Conservation (phyloP, 2,329 filamentous ascomycete species). For the Fusarium pseudocircinatum region DNA sequence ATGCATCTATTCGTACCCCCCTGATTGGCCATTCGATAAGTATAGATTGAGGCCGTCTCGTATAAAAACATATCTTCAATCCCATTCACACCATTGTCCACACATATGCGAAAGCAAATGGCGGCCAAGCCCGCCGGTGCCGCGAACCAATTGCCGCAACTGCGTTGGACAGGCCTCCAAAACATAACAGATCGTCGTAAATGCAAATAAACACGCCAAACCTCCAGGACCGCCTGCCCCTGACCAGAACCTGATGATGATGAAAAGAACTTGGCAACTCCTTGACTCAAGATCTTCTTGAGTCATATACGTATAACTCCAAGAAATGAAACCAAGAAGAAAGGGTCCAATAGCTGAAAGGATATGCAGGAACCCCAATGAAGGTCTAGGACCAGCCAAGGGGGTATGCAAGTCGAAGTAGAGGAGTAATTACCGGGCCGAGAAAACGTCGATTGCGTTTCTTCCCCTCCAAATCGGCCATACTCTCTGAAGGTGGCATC, state of each 20-base stretch:
- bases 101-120: constrained; percentile 10
- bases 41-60: not conserved
- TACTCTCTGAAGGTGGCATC: not conserved
- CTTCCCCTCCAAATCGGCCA: constrained; percentile 3
- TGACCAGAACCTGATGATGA: constrained; percentile 38
- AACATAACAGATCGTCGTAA: constrained; percentile 20
- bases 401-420: constrained; percentile 14
- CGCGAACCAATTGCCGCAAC: not conserved
- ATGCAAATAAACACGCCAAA: constrained; percentile 38
- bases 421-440: constrained; percentile 24
- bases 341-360: constrained; percentile 17
- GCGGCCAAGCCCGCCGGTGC: not conserved
- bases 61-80: constrained; percentile 1
- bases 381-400: not conserved
- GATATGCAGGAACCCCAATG: not conserved
- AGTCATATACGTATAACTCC: constrained; percentile 42
- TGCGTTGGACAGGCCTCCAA: not conserved
- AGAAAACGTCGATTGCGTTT: constrained; percentile 1
- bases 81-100: not conserved
- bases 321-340: constrained; percentile 34
- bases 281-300: constrained; percentile 35
- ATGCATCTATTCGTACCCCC: constrained; percentile 31
- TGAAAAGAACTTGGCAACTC: constrained; percentile 38
- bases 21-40: not conserved
- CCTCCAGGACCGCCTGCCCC: constrained; percentile 26